phyloP scores from a whole-genome alignment of 495 filamentous ascomycete species.

The Daldinia vernicosa region DNA sequence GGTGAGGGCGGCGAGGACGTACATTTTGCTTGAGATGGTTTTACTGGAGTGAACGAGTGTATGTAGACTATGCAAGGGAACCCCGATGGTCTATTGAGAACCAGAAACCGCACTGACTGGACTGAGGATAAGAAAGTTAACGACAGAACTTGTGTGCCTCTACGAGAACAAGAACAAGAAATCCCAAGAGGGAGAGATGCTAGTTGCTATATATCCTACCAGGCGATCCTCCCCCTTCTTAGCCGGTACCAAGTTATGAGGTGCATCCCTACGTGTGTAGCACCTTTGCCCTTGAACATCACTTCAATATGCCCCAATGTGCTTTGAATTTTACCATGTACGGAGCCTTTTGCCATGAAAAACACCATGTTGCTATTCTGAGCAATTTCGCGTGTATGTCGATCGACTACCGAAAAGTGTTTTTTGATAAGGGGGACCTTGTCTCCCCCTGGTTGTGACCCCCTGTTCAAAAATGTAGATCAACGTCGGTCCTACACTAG shows the following conservation, averaged over 20 bases:
- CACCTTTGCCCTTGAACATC: constrained; percentile 5
- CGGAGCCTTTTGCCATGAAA: constrained; percentile 14
- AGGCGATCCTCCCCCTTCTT: constrained; percentile 3
- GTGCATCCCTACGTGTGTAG: constrained; percentile 12
- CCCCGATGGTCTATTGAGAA: constrained; percentile 15
- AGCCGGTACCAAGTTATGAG: constrained; percentile 15
- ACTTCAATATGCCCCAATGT: constrained; percentile 1
- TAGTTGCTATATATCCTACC: constrained; percentile 16
- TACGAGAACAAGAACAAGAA: too few relatives aligned
- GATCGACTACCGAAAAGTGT: constrained; percentile 32
- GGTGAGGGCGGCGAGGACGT: constrained; percentile 34
- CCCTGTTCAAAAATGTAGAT: constrained; percentile 37
- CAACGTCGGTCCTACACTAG: constrained; percentile 26
- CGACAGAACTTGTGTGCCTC: constrained; percentile 20
- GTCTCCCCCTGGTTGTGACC: constrained; percentile 14
- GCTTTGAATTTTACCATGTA: constrained; percentile 5
- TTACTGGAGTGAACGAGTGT: constrained; percentile 27
- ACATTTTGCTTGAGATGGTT: constrained; percentile 16
- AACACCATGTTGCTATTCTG: constrained; percentile 33
- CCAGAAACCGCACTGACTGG: constrained; percentile 28
- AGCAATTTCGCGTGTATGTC: constrained; percentile 34
- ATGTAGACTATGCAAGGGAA: constrained; percentile 18
- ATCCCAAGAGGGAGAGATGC: not conserved
- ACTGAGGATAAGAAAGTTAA: constrained; percentile 19
- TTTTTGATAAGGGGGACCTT: constrained; percentile 14